A percentile compares a stretch with the other conserved stretches of the same genome.
These are phyloP conservation scores for Tylopilus orsonianus DNA, from an alignment of 1,284 basidiomycete species.

Conservation along the genomic window DNA sequence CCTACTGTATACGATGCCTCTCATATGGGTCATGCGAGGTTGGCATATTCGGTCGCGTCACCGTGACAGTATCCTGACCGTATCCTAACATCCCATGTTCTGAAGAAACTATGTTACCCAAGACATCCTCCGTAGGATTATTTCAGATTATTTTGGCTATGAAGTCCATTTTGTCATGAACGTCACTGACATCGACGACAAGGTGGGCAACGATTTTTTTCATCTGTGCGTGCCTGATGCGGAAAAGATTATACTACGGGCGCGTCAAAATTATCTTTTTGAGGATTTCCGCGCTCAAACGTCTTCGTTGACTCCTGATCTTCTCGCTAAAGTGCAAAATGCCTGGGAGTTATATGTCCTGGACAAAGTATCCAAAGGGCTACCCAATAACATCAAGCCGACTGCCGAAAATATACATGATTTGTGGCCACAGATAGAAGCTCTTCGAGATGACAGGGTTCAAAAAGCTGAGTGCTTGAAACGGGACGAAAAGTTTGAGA, in stretches of 20 bases:
- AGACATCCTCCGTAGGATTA: conserved; percentile 90
- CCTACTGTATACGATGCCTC: conserved; percentile 99
- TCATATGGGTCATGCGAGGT: conserved; percentile 99
- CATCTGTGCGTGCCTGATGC: conserved; percentile 16
- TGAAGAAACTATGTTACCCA: conserved; percentile 96
- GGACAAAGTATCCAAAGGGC: conserved; percentile 59
- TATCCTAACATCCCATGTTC: conserved; percentile 13
- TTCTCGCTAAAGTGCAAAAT: conserved; percentile 58
- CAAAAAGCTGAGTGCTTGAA: conserved; percentile 73
- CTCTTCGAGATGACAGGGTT: conserved; percentile 47
- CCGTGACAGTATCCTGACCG: conserved; percentile 5
- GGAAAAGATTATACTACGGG: conserved; percentile 83
- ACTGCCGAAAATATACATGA: conserved; percentile 48
- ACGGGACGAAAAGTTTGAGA: conserved; percentile 88
- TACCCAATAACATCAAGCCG: conserved; percentile 48
- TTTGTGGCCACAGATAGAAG: conserved; percentile 54
- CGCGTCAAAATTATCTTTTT: conserved; percentile 83
- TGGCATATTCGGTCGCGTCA: conserved; percentile 23
- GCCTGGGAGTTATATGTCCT: conserved; percentile 69
- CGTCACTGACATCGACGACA: conserved; percentile 99
- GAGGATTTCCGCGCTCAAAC: conserved; percentile 61
- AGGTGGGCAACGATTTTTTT: conserved; percentile 54
- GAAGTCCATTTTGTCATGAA: conserved; percentile 99
- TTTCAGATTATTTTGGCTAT: conserved; percentile 96
- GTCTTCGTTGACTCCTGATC: conserved; percentile 53